Conservation (phyloP, 1,284 basidiomycete species). For the Schizophyllum commune region DNA sequence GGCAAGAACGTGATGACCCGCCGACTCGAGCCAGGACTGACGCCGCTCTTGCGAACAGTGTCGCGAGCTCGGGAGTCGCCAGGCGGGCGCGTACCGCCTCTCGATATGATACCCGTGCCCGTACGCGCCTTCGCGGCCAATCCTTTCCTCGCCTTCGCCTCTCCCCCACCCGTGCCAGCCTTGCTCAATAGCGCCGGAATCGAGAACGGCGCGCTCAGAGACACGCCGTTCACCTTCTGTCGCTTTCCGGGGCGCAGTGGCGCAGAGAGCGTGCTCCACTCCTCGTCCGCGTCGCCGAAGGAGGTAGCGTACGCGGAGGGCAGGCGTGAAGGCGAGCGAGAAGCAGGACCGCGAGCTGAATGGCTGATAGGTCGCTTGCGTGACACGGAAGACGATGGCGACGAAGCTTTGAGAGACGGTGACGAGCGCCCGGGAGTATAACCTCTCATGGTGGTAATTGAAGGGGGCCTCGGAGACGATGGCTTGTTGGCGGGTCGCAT, state of each 20-base stretch:
- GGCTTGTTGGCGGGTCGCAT: not conserved
- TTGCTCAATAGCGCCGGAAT: conserved; percentile 20
- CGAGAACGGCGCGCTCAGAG: conserved; percentile 28
- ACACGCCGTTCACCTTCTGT: conserved; percentile 16
- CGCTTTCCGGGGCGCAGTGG: conserved; percentile 23
- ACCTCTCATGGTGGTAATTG: not conserved
- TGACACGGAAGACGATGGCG: not conserved
- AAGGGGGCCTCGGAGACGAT: not conserved
- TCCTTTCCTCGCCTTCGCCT: not conserved
- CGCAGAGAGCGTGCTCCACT: conserved; percentile 36
- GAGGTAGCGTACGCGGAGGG: conserved; percentile 27
- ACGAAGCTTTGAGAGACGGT: not conserved
- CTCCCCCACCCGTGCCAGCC: conserved; percentile 5
- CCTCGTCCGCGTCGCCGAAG: conserved; percentile 32
- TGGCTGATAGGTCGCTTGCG: not conserved
- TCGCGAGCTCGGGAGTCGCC: not conserved
- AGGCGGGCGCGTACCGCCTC: no score
- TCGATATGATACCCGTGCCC: no score
- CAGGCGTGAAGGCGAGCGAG: not conserved
- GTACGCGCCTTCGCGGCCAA: no score
- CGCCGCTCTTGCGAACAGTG: conserved; percentile 10
- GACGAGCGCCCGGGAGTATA: no score
- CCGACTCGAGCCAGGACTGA: conserved; percentile 18
- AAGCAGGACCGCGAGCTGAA: no score
- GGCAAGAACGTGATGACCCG: conserved; percentile 40